Base-by-base conservation (phyloP, 345 rosid species). In the Eucalyptus melliodora region DNA sequence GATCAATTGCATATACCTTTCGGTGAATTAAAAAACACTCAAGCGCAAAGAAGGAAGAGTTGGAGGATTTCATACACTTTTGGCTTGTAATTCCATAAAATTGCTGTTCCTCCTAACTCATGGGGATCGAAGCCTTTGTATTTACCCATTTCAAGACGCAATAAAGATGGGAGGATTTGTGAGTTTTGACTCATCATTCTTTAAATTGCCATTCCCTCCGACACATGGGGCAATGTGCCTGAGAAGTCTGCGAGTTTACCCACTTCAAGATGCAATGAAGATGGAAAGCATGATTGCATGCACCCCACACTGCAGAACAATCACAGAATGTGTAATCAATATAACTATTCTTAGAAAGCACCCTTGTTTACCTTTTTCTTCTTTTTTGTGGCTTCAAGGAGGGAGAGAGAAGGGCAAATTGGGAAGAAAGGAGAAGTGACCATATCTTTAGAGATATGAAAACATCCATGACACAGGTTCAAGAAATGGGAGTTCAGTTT, bases 211-310 rank as follows among this genome's bases (percentile, higher is more conserved):
- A 96, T 88, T 95, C 97, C 86, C 97, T 91, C 15, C 98, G 94
- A 93, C 99, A 96, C 98, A 97, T 97, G 24, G 97, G 98, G 55
- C 98, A 96, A 90, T 95, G 98, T 49, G 99, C 99, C 94, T 95
- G 98, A 90, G 97, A 92, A 62, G 97, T 92, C 91, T 98, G 98
- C 12, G 98, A 96, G 91, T 95, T 96, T 89, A 97, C 99, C 99
- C 98, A 97, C 89, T 97, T 98, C 94, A 97, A 92, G 92, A 97
- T 96, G 95, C 99, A 97, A 89, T 97, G 99, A 90, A 97, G 98
- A 93, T 97, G 99, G 92, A 97, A 95, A 23, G 96, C 97, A 88
- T 94, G 97, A 92, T 95, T 96, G 92, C 97, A 95, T 77, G 92
- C 94, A 69, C 97, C 96, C 96, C 96, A 96, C 87, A 94, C 97